Evolutionary conservation across 148 eudicot species (phyloP), one percentile per base, ranked within the genome.

Genomic region (Silene conica): DNA sequence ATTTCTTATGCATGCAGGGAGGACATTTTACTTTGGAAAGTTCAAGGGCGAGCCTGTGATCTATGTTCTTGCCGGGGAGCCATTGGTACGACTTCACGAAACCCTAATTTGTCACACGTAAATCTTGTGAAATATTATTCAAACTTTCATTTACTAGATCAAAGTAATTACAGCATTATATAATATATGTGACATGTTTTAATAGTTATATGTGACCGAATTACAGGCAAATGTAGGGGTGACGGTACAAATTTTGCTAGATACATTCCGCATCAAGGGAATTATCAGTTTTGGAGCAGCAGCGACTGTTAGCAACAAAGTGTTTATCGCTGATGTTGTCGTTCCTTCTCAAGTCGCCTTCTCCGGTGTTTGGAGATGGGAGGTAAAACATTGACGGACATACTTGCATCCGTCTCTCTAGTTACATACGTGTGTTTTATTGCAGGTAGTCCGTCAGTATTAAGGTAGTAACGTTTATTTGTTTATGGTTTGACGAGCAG

Each of bases 171-270:
- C n/a, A n/a, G n/a, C n/a, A n/a, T n/a, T n/a, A n/a, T n/a, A n/a
- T n/a, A n/a, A n/a, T n/a, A n/a, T n/a, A n/a, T n/a, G n/a, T n/a
- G n/a, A n/a, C n/a, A n/a, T n/a, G n/a, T n/a, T n/a, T n/a, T n/a
- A n/a, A n/a, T n/a, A n/a, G n/a, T n/a, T n/a, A n/a, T n/a, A n/a
- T n/a, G n/a, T n/a, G n/a, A n/a, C n/a, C n/a, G n/a, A n/a, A n/a
- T n/a, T n/a, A 11, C 70, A 78, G 76, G 25, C 80, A 6, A 56
- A 45, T 67, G 80, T 73, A 1, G 76, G 73, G 3, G 80, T 58
- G 23, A 78, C 76, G 0, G 73, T 67, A 2, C 80, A 78, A 43
- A 73, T 73, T 20, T 38, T 78, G 0, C 5, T 78, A 0, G 76
- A 73, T 2, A 57, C 57, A 0, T 78, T 78, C 68, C 31, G 16